These are phyloP conservation scores for Artemisia annua DNA, from an alignment of 129 eudicot genomes.

Conservation along the genomic window DNA sequence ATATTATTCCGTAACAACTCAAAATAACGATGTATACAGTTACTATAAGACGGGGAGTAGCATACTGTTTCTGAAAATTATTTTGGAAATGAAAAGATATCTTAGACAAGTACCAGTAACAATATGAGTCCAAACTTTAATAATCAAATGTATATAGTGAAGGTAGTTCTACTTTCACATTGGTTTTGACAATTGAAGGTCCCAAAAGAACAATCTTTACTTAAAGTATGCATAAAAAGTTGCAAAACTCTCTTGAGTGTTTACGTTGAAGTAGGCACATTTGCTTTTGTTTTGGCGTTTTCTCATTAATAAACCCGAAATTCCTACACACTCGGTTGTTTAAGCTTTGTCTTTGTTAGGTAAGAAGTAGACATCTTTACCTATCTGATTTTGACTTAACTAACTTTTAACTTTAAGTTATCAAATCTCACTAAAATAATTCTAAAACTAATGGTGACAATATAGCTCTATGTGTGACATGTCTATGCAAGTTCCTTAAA, in stretches of 20 bases:
- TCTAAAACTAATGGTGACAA: too few relatives aligned
- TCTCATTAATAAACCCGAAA: not conserved
- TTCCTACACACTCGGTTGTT: not conserved
- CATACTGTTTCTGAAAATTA: too few relatives aligned
- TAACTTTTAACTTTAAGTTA: not conserved
- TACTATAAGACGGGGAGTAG: too few relatives aligned
- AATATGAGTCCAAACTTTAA: too few relatives aligned
- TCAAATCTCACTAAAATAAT: too few relatives aligned
- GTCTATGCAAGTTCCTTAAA: too few relatives aligned
- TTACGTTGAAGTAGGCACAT: not conserved
- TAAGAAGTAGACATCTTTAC: not conserved
- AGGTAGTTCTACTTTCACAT: slow-evolving; percentile 8
- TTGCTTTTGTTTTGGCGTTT: not conserved
- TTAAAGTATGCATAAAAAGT: slow-evolving; percentile 17
- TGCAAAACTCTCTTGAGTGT: slow-evolving; percentile 15
- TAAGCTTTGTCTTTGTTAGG: not conserved
- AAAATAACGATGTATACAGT: too few relatives aligned
- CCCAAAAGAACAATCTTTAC: slow-evolving; percentile 17
- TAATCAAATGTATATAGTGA: not conserved
- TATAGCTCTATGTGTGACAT: too few relatives aligned
- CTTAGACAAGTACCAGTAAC: too few relatives aligned
- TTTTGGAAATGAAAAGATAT: too few relatives aligned
- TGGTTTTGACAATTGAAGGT: slow-evolving; percentile 23
- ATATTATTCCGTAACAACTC: too few relatives aligned
- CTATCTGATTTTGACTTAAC: slow-evolving; percentile 1